Evolutionary conservation across 1,139 yeast species (phyloP).

Genomic region (Debaryomyces fabryi): DNA sequence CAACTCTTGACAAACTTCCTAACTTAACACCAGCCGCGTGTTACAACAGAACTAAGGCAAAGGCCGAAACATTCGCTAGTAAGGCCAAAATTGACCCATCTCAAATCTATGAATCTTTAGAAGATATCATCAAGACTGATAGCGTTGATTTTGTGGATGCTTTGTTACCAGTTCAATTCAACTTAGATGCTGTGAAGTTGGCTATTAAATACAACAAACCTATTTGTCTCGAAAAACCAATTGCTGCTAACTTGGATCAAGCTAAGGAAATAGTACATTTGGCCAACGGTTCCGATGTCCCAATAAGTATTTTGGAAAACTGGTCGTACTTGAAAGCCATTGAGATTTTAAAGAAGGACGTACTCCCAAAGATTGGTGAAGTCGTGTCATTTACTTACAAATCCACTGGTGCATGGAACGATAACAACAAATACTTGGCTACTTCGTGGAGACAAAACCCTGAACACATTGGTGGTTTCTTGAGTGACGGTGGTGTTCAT

Average conservation of each 20-base stretch:
- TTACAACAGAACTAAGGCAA: constrained; percentile 78
- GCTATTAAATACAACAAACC: constrained; percentile 77
- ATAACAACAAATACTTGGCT: constrained; percentile 61
- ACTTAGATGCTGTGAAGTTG: constrained; percentile 64
- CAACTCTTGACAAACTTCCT: constrained; percentile 56
- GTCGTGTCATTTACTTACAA: constrained; percentile 76
- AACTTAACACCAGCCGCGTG: constrained; percentile 53
- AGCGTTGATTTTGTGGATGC: constrained; percentile 78
- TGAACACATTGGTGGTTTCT: constrained; percentile 86
- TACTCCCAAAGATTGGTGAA: constrained; percentile 72
- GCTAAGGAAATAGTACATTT: constrained; percentile 77
- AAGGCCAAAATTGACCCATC: constrained; percentile 52
- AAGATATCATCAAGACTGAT: constrained; percentile 63
- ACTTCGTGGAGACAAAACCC: constrained; percentile 89
- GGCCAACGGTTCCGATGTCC: constrained; percentile 59
- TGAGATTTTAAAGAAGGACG: constrained; percentile 48
- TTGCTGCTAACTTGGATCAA: constrained; percentile 80
- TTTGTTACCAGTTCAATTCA: constrained; percentile 81
- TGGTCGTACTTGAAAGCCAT: constrained; percentile 74
- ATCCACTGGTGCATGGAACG: constrained; percentile 79
- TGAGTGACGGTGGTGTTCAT: constrained; percentile 95
- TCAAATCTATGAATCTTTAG: constrained; percentile 66
- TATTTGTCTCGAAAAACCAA: constrained; percentile 82
- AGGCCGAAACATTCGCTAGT: constrained; percentile 80
- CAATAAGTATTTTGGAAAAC: constrained; percentile 80